These are phyloP conservation scores for Coemansia sp. DNA, from an alignment of 192 early-diverging fungal genomes.

Conservation along the genomic window DNA sequence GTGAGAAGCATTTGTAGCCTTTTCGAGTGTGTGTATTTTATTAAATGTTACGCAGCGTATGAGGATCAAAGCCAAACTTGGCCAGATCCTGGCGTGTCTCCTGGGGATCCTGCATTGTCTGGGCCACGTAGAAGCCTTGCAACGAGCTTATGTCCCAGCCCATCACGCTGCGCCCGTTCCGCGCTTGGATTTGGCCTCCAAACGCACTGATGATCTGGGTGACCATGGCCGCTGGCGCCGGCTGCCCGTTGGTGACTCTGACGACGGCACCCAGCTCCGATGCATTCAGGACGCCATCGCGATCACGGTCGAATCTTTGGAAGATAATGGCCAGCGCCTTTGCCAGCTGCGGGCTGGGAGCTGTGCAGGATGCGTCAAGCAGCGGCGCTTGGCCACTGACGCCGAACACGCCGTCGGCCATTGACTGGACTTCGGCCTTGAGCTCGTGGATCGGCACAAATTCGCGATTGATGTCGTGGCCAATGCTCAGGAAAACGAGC, in stretches of 20 bases:
- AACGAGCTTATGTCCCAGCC: constrained; percentile 36
- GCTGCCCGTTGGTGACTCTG: constrained; percentile 33
- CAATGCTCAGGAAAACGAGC: constrained; percentile 32
- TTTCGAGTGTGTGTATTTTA: background rate
- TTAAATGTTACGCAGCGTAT: constrained; percentile 16
- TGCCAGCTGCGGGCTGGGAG: constrained; percentile 36
- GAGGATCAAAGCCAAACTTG: constrained; percentile 44
- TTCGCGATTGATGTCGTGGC: constrained; percentile 16
- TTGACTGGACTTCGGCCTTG: constrained; percentile 18
- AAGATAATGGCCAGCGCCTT: constrained; percentile 37
- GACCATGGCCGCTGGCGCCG: constrained; percentile 18
- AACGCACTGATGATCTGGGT: constrained; percentile 37
- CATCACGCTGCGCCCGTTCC: constrained; percentile 14
- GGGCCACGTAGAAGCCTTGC: constrained; percentile 36
- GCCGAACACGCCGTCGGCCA: constrained; percentile 28
- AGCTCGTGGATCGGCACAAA: constrained; percentile 44
- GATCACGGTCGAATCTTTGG: constrained; percentile 40
- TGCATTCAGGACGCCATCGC: constrained; percentile 41
- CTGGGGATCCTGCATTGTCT: constrained; percentile 43
- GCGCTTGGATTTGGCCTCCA: constrained; percentile 29
- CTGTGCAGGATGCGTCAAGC: constrained; percentile 24
- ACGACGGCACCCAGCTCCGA: constrained; percentile 36
- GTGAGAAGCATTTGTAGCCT: background rate
- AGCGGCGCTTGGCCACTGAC: constrained; percentile 27
- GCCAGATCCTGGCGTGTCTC: constrained; percentile 48